Evolutionary conservation across 2,329 filamentous ascomycete species (phyloP), one percentile per base, ranked within the genome.

Genomic region (Xylaria sp.): DNA sequence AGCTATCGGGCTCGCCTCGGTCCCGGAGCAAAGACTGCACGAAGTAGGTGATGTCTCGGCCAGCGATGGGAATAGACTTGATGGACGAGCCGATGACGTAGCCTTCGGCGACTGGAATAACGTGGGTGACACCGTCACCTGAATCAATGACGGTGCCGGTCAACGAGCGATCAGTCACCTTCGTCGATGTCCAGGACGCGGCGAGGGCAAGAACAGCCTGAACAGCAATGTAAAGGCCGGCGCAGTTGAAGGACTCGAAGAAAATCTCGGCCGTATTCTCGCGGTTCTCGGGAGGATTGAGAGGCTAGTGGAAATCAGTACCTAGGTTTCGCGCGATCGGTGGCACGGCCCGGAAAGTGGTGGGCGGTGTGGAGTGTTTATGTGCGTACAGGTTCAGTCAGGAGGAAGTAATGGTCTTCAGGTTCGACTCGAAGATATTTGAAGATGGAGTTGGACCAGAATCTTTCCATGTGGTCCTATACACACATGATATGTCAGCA

Each of bases 401-500:
- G 90, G 72, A 99, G 90, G 82, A 99, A 99, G 85, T 97, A 94
- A 83, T 99, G 96, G 80, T 99, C 96, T 84, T 99, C 96, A 37
- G 96, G 96, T 84, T 99, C 96, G 75, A 99, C 96, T 77, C 96
- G 90, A 63, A 99, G 88, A 80, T 99, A 99, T 82, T 99, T 99
- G 89, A 99, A 99, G 84, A 99, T 99, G 72, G 96, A 99, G 85
- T 98, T 98, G 75, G 97, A 98, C 96, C 96, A 99, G 85, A 98
- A 99, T 72, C 96, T 91, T 83, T 99, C 96, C 96, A 99, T 99
- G 78, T 98, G 93, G 83, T 99, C 96, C 93, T 96, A 75, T 94
- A 75, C 6, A 10, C n/a, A 52, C 7, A 63, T 8, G 28, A 15
- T 12, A 50, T 69, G 64, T 71, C 54, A 70, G 77, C 56, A 51